A percentile compares a stretch with the other conserved stretches of the same genome.
phyloP scores from a whole-genome alignment of 1,284 basidiomycete genomes.

The Phylloporus gajari region DNA sequence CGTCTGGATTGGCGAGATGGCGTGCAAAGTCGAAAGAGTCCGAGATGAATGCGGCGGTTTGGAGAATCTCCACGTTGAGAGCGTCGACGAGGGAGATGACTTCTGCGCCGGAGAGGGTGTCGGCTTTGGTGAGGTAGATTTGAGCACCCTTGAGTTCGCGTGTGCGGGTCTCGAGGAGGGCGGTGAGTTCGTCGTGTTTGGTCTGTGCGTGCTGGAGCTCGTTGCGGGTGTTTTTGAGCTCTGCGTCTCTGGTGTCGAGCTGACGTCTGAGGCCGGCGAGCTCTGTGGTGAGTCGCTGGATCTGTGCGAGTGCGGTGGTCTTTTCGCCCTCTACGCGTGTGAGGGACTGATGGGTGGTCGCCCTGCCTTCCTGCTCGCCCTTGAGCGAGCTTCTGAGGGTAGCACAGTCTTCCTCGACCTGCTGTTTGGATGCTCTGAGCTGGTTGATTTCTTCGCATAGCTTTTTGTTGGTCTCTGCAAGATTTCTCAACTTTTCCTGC shows the following conservation, averaged over 20 bases:
- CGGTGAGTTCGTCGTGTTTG: slow-evolving; percentile 45
- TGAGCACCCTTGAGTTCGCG: slow-evolving; percentile 58
- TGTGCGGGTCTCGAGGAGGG: slow-evolving; percentile 53
- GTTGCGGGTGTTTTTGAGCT: slow-evolving; percentile 40
- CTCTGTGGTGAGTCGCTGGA: slow-evolving; percentile 31
- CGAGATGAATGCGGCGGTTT: slow-evolving; percentile 58
- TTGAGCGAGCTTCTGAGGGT: slow-evolving; percentile 25
- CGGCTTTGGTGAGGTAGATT: slow-evolving; percentile 57
- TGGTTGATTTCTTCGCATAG: slow-evolving; percentile 29
- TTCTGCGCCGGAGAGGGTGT: slow-evolving; percentile 58
- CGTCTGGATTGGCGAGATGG: slow-evolving; percentile 38
- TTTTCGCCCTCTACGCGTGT: slow-evolving; percentile 36
- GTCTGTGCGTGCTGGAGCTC: slow-evolving; percentile 37
- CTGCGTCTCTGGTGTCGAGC: slow-evolving; percentile 35
- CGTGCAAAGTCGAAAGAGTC: slow-evolving; percentile 54
- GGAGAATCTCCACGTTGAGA: slow-evolving; percentile 62
- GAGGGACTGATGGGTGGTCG: slow-evolving; percentile 25
- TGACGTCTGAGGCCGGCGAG: slow-evolving; percentile 31
- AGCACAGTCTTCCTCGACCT: slow-evolving; percentile 19
- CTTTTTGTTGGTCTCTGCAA: slow-evolving; percentile 24
- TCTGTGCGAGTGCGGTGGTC: slow-evolving; percentile 11
- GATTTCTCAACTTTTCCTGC: slow-evolving; percentile 22
- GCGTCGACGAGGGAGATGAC: slow-evolving; percentile 56
- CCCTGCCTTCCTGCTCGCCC: slow-evolving; percentile 28
- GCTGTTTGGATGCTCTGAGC: slow-evolving; percentile 19